These are phyloP conservation scores for Drosera capensis DNA, from an alignment of 148 eudicot genomes.

Conservation along the genomic window DNA sequence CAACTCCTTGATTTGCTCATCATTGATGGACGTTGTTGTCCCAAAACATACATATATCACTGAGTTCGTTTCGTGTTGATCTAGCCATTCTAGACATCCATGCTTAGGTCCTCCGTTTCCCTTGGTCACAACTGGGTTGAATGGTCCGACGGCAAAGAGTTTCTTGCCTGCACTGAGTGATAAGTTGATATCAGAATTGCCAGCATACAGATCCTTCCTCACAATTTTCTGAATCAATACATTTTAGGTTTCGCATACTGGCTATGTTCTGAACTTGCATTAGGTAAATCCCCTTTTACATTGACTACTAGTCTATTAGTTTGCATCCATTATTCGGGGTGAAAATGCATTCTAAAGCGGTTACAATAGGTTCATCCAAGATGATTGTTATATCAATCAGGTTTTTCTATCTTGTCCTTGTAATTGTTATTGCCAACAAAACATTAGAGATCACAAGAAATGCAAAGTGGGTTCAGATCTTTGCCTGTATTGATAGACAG, in stretches of 20 bases:
- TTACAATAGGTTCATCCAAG: too few species aligned
- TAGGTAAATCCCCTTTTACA: too few species aligned
- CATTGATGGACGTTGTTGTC: conserved; percentile 27
- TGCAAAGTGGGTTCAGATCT: not conserved
- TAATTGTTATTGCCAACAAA: too few species aligned
- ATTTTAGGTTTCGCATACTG: too few species aligned
- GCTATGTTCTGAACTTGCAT: too few species aligned
- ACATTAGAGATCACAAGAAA: not conserved
- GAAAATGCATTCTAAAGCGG: too few species aligned
- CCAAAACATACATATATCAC: conserved; percentile 60
- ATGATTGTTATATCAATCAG: too few species aligned
- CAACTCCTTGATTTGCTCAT: conserved; percentile 37
- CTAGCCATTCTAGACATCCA: conserved; percentile 38
- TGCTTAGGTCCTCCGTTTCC: conserved; percentile 4
- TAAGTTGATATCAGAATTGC: not conserved
- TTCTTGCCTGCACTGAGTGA: conserved; percentile 4
- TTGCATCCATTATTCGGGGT: too few species aligned
- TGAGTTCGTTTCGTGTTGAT: conserved; percentile 27
- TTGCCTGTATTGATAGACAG: conserved; percentile 9
- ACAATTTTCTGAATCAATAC: too few species aligned
- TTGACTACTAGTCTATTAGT: too few species aligned
- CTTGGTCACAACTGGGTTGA: conserved; percentile 5
- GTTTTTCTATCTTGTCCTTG: not conserved
- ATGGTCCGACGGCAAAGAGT: conserved; percentile 33
- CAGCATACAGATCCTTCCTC: too few species aligned